Evolutionary conservation across 768 basidiomycete genomes (phyloP).

Genomic region (Boletus rufocinnamomeus): DNA sequence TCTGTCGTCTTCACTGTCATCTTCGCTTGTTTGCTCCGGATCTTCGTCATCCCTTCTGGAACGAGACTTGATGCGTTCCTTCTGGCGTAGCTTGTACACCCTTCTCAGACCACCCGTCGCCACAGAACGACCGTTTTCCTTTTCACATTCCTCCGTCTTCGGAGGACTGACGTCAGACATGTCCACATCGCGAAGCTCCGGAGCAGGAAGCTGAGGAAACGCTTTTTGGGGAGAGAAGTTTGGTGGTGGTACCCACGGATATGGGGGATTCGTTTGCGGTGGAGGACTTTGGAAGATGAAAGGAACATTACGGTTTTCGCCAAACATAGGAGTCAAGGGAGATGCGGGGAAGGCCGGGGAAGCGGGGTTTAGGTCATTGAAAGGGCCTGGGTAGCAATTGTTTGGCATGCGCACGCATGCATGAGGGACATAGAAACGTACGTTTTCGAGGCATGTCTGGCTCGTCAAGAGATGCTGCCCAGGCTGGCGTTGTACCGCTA

Average conservation of each 20-base stretch:
- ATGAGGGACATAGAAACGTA: slow-evolving; percentile 43
- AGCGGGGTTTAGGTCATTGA: slow-evolving; percentile 45
- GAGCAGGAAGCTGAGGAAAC: slow-evolving; percentile 47
- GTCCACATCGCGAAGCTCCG: slow-evolving; percentile 67
- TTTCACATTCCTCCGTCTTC: slow-evolving; percentile 44
- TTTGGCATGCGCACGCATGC: slow-evolving; percentile 22
- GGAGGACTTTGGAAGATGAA: slow-evolving; percentile 68
- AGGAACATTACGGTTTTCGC: slow-evolving; percentile 65
- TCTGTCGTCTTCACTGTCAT: slow-evolving; percentile 51
- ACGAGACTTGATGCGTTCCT: slow-evolving; percentile 38
- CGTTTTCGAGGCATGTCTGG: slow-evolving; percentile 67
- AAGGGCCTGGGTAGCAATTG: slow-evolving; percentile 41
- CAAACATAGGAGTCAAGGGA: slow-evolving; percentile 54
- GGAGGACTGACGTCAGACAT: slow-evolving; percentile 74
- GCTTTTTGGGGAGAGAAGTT: slow-evolving; percentile 60
- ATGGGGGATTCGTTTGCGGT: slow-evolving; percentile 43
- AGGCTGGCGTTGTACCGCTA: slow-evolving; percentile 53
- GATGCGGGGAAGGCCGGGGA: slow-evolving; percentile 38
- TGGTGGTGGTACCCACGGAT: slow-evolving; percentile 68
- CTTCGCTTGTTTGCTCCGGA: slow-evolving; percentile 43
- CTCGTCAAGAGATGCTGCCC: slow-evolving; percentile 50
- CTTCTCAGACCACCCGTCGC: slow-evolving; percentile 66
- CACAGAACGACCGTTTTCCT: slow-evolving; percentile 48
- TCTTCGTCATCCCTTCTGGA: slow-evolving; percentile 27
- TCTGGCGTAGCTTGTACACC: slow-evolving; percentile 63